Evolutionary conservation across 2,329 filamentous ascomycete species (phyloP).

Genomic region (Stromatinia cepivora): DNA sequence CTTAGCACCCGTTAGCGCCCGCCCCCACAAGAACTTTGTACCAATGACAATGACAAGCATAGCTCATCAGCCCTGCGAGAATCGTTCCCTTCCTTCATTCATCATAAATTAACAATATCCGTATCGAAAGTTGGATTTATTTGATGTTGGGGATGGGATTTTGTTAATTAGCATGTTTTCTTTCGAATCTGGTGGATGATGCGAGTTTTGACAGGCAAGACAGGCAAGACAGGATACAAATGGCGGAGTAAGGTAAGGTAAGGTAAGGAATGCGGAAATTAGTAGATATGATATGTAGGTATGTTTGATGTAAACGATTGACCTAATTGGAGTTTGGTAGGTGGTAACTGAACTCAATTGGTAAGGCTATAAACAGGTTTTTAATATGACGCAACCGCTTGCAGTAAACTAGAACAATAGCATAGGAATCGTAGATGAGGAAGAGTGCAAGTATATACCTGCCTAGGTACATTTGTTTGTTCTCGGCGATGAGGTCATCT

Average conservation of each 20-base stretch:
- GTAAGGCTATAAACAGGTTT: slow-evolving; percentile 17
- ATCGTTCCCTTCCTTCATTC: background rate
- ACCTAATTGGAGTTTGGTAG: background rate
- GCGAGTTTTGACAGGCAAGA: background rate
- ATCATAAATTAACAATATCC: background rate
- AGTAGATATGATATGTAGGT: too few species aligned
- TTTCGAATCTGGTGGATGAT: background rate
- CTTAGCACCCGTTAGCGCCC: background rate
- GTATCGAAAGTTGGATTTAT: background rate
- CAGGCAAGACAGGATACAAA: background rate
- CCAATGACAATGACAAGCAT: slow-evolving; percentile 23
- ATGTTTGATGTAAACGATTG: background rate
- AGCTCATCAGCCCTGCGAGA: background rate
- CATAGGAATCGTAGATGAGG: background rate
- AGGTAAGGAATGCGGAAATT: background rate
- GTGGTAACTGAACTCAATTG: too few species aligned
- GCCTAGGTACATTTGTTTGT: background rate
- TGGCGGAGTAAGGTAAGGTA: background rate
- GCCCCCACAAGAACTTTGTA: background rate
- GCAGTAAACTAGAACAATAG: background rate
- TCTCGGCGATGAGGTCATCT: slow-evolving; percentile 9
- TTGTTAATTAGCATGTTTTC: background rate
- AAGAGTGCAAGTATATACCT: too few species aligned
- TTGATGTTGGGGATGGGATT: background rate
- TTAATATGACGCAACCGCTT: slow-evolving; percentile 2